Evolutionary conservation across 1,139 yeast genomes (phyloP).

Genomic region (Pichiaceae sp.): DNA sequence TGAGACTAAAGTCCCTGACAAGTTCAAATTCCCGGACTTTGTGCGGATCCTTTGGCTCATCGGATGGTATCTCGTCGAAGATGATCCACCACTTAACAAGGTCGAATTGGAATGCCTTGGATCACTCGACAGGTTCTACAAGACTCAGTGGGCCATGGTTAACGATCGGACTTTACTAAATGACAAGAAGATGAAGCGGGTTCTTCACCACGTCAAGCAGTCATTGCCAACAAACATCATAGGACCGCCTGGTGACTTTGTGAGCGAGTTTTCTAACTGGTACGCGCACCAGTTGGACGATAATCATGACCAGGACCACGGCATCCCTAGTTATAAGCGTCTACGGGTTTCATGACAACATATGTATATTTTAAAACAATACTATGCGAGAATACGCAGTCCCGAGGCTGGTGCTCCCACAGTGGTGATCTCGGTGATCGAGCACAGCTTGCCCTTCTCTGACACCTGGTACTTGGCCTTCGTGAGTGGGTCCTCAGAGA

Average conservation of each 20-base stretch:
- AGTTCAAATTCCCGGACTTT: constrained; percentile 73
- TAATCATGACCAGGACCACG: not conserved
- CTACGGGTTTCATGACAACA: not conserved
- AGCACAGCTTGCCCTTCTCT: constrained; percentile 73
- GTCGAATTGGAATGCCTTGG: constrained; percentile 10
- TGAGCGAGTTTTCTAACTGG: constrained; percentile 27
- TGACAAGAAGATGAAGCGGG: constrained; percentile 7
- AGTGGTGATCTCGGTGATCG: constrained; percentile 64
- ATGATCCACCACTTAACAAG: constrained; percentile 2
- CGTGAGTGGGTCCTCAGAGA: constrained; percentile 68
- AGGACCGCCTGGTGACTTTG: constrained; percentile 31
- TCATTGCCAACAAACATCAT: constrained; percentile 21
- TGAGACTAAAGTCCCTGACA: constrained; percentile 62
- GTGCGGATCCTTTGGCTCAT: constrained; percentile 63
- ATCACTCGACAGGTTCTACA: constrained; percentile 15
- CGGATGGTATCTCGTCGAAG: constrained; percentile 32
- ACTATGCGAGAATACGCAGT: constrained; percentile 39
- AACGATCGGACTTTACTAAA: constrained; percentile 5
- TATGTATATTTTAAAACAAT: not conserved
- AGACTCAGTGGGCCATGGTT: constrained; percentile 12
- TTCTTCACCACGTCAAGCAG: constrained; percentile 8
- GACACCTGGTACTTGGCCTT: constrained; percentile 80
- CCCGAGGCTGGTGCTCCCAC: constrained; percentile 98
- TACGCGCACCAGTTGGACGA: constrained; percentile 15
- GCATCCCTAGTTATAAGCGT: not conserved